Conservation (phyloP, 345 rosid genomes). For the Brassica incana region DNA sequence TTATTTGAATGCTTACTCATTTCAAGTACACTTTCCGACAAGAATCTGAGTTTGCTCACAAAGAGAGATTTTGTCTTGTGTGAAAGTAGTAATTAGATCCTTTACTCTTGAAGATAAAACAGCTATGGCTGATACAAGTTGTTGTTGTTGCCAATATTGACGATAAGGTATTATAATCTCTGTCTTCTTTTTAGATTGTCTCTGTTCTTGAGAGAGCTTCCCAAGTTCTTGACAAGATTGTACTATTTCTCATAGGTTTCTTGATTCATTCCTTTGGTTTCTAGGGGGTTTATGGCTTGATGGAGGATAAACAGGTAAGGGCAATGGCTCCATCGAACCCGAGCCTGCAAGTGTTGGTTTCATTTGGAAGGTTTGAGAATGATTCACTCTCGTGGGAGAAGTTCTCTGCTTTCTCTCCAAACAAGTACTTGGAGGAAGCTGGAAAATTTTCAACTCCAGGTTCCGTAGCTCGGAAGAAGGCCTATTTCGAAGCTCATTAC, state of each 20-base stretch:
- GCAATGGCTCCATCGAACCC: constrained; percentile 50
- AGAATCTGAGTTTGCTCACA: too few species aligned
- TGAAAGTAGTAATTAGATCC: too few species aligned
- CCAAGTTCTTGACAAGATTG: constrained; percentile 7
- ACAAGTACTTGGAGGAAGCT: constrained; percentile 93
- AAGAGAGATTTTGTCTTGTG: too few species aligned
- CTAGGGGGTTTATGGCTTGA: constrained; percentile 26
- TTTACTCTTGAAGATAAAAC: too few species aligned
- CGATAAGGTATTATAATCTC: constrained; percentile 54
- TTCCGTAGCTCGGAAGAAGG: constrained; percentile 88
- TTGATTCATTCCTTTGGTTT: constrained; percentile 25
- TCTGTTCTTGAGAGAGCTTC: not conserved
- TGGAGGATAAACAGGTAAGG: constrained; percentile 41
- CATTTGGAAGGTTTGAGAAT: constrained; percentile 85
- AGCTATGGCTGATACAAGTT: constrained; percentile 6
- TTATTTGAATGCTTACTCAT: too few species aligned
- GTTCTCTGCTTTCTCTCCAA: constrained; percentile 72
- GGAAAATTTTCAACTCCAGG: constrained; percentile 95
- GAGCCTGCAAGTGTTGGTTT: constrained; percentile 70
- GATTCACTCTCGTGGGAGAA: constrained; percentile 98
- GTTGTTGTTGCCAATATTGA: constrained; percentile 45
- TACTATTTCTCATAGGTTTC: not conserved
- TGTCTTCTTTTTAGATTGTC: not conserved
- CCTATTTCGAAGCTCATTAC: constrained; percentile 96
- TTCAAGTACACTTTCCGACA: too few species aligned